phyloP scores from a whole-genome alignment of 1,284 basidiomycete species.

The Phenoliferia sp. region DNA sequence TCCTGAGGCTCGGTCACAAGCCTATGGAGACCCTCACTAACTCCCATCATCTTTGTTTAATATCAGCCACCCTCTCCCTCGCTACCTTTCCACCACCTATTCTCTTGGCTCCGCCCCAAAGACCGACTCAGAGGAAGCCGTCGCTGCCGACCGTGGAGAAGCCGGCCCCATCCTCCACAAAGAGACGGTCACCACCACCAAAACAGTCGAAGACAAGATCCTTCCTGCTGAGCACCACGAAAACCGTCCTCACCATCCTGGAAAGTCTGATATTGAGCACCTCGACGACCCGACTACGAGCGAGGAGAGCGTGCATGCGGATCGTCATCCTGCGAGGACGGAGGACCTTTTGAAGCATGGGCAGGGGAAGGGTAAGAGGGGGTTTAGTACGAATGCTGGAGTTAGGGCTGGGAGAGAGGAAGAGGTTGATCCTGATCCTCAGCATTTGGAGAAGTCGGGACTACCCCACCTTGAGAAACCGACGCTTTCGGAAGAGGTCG shows the following conservation, averaged over 20 bases:
- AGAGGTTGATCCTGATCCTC: no score
- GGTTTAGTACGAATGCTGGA: not conserved
- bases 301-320: slow-evolving; percentile 27
- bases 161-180: not conserved
- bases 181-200: not conserved
- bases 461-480: slow-evolving; percentile 25
- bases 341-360: not conserved
- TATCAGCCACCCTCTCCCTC: no score
- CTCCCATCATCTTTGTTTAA: no score
- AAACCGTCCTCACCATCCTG: slow-evolving; percentile 20
- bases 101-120: not conserved
- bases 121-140: not conserved
- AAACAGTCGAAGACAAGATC: not conserved
- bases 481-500: slow-evolving; percentile 12
- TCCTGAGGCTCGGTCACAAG: no score
- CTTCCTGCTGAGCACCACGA: not conserved
- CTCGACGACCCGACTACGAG: slow-evolving; percentile 22
- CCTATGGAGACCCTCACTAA: no score
- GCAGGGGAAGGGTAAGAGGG: not conserved
- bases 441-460: slow-evolving; percentile 20
- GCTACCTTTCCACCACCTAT: not conserved
- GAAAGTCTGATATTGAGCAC: slow-evolving; percentile 17
- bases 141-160: not conserved
- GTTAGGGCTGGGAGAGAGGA: slow-evolving; percentile 1
- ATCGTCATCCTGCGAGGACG: slow-evolving; percentile 3